A percentile compares a stretch with the other conserved stretches of the same genome.
Evolutionary conservation across 805 yeast species (phyloP).

Genomic region (Ogataea polymorpha): DNA sequence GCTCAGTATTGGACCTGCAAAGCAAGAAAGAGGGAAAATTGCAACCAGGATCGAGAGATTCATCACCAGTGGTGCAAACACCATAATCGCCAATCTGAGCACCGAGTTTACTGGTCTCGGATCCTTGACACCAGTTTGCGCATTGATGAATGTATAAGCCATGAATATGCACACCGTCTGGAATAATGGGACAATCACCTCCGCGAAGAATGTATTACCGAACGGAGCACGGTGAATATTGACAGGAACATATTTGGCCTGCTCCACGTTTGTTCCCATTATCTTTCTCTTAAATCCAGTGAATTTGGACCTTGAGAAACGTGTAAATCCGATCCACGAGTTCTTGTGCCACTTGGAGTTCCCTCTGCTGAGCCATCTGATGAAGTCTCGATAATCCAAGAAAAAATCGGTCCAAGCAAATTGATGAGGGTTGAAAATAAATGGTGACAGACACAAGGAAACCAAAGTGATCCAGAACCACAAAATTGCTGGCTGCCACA

Average conservation of each 20-base stretch:
- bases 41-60: constrained; percentile 34
- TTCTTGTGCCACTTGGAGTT: constrained; percentile 60
- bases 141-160: constrained; percentile 77
- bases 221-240: constrained; percentile 74
- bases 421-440: constrained; percentile 53
- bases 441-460: constrained; percentile 47
- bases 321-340: constrained; percentile 78
- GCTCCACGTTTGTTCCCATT: constrained; percentile 24
- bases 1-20: constrained; percentile 37
- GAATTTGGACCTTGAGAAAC: constrained; percentile 77
- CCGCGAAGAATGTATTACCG: constrained; percentile 74
- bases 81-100: constrained; percentile 55
- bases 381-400: constrained; percentile 45
- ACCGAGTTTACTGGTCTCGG: constrained; percentile 55
- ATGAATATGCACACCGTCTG: constrained; percentile 65
- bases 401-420: constrained; percentile 46
- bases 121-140: constrained; percentile 75
- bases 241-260: constrained; percentile 36
- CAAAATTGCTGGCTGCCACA: constrained; percentile 74
- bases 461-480: constrained; percentile 54
- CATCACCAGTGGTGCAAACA: constrained; percentile 46
- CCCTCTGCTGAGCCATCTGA: constrained; percentile 80
- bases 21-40: constrained; percentile 35
- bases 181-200: constrained; percentile 68
- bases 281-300: constrained; percentile 86